Percentiles rank a stretch among this genome's conserved stretches.
Evolutionary conservation across 1,284 basidiomycete genomes (phyloP).

Genomic region (Fomes fomentarius): DNA sequence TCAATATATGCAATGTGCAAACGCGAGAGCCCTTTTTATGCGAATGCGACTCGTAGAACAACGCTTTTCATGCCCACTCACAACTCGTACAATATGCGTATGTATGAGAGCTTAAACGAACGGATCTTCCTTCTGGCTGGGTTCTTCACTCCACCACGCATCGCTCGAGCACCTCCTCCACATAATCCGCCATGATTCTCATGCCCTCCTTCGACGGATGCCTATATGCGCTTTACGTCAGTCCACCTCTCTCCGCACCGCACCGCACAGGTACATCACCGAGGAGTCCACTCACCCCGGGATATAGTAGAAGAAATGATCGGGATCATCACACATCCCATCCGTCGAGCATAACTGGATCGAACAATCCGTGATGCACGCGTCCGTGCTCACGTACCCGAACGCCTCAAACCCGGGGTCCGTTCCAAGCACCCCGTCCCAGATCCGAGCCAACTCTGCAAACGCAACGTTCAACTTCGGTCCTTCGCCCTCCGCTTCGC

Average conservation of each 20-base stretch:
- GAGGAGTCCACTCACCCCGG: constrained; percentile 39
- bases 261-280: background rate
- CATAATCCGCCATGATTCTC: constrained; percentile 52
- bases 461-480: constrained; percentile 29
- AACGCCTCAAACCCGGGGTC: constrained; percentile 36
- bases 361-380: constrained; percentile 29
- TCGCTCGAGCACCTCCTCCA: constrained; percentile 39
- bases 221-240: constrained; percentile 26
- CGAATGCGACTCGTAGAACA: no score
- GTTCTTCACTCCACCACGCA: constrained; percentile 13
- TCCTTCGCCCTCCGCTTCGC: background rate
- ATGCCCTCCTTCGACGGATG: constrained; percentile 46
- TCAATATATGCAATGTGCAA: no score
- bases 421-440: constrained; percentile 33
- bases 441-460: constrained; percentile 34
- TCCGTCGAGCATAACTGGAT: constrained; percentile 22
- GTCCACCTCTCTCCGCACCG: no score
- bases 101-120: no score
- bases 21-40: no score
- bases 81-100: no score
- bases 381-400: constrained; percentile 36
- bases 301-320: constrained; percentile 55
- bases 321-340: constrained; percentile 42
- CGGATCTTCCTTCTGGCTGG: no score
- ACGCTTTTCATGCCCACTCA: no score